A percentile compares a stretch with the other conserved stretches of the same genome.
Evolutionary conservation across 1,284 basidiomycete genomes (phyloP).

Genomic region (Neotropicomus parvogracilis): DNA sequence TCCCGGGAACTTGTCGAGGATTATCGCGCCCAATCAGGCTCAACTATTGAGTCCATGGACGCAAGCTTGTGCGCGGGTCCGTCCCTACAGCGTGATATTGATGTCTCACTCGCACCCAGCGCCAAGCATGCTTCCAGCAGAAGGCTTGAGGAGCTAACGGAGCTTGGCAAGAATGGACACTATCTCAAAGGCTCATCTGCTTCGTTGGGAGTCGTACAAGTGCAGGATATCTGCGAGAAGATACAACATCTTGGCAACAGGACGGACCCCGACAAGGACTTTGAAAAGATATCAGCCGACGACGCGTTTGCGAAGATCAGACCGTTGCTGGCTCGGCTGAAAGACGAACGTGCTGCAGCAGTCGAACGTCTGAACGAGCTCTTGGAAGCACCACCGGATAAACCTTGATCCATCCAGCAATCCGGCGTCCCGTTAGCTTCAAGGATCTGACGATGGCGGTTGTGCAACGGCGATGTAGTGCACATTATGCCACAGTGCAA

Average conservation of each 20-base stretch:
- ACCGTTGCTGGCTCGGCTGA: constrained; percentile 48
- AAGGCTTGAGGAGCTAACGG: constrained; percentile 49
- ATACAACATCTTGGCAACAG: constrained; percentile 83
- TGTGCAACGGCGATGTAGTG: constrained; percentile 13
- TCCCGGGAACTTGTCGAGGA: constrained; percentile 73
- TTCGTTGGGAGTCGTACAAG: constrained; percentile 78
- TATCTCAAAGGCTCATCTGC: constrained; percentile 95
- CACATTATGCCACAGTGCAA: constrained; percentile 14
- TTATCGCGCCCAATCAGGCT: constrained; percentile 76
- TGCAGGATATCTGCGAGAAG: constrained; percentile 80
- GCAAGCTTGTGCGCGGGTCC: constrained; percentile 62
- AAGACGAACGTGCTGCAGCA: constrained; percentile 56
- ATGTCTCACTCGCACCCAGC: constrained; percentile 38
- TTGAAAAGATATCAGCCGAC: constrained; percentile 43
- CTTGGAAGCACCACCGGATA: constrained; percentile 29
- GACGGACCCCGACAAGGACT: constrained; percentile 45
- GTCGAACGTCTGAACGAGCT: constrained; percentile 51
- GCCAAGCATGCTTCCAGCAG: constrained; percentile 45
- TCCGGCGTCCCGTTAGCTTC: constrained; percentile 1
- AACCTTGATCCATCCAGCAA: constrained; percentile 5
- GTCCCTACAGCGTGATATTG: constrained; percentile 8
- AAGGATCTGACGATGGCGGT: constrained; percentile 7
- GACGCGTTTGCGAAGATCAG: constrained; percentile 67
- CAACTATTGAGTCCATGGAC: constrained; percentile 80
- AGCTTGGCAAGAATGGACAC: constrained; percentile 79